Base-by-base conservation (phyloP, 2,329 filamentous ascomycete species). In the Monilinia laxa region DNA sequence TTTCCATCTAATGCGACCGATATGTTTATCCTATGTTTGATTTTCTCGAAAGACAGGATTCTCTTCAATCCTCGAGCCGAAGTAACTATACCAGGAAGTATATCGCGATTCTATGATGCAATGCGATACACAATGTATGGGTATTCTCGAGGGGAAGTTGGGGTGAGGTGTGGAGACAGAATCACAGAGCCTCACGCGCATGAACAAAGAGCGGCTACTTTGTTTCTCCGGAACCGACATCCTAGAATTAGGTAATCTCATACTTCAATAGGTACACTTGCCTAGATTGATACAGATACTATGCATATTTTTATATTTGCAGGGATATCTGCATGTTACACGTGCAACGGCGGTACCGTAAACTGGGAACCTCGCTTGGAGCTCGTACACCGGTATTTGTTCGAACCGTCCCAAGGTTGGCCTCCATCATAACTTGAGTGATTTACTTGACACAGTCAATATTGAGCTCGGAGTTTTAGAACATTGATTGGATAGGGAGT, bases 141-240 rank as follows among this genome's bases (percentile, higher is more conserved):
- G 38, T 51, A n/a, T 62, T 14, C 45, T 60, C 57, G 57, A 51
- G 57, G 57, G 57, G 31, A 60, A 51, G 58, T 62, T 52, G 45
- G 58, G 28, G 45, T 62, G 42, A 60, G 7, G 58, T 62, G 58
- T 62, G 58, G 58, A 51, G 57, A 59, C 56, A 9, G 14, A 20
- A 53, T 38, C 35, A 40, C 18, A n/a, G 56, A 59, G 42, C 28
- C 42, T 10, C 57, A 59, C 23, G 42, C 11, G 25, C 28, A 31
- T 49, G 9, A 31, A 14, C 10, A 57, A 40, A 12, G 35, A 49
- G 7, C 47, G 47, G 47, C 23, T 2, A n/a, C n/a, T 23, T 9
- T 49, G 47, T 23, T 49, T 49, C 7, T 49, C 47, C 47, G n/a
- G 3, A 12, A 11, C 47, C 47, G 47, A 23, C 9, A n/a, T 11